Conservation (phyloP, 2,329 filamentous ascomycete genomes). For the Fusarium burgessii region DNA sequence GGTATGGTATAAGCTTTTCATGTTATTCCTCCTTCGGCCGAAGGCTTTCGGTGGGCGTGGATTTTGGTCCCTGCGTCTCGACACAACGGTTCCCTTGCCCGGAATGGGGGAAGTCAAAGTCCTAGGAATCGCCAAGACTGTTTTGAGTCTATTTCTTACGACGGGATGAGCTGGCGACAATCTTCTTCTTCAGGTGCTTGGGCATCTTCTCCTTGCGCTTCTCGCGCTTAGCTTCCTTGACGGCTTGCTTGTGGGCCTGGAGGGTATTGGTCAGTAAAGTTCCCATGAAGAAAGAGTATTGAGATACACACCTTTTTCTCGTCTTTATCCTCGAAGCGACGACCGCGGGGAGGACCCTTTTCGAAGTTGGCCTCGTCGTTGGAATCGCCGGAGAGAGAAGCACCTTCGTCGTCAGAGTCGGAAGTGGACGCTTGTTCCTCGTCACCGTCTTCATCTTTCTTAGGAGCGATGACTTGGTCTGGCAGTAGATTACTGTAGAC, state of each 20-base stretch:
- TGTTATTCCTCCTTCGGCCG: background rate
- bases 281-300: background rate
- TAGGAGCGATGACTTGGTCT: conserved; percentile 65
- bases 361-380: conserved; percentile 68
- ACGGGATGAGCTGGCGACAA: conserved; percentile 72
- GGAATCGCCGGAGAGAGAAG: conserved; percentile 58
- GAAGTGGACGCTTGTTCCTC: conserved; percentile 55
- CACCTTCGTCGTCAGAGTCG: conserved; percentile 62
- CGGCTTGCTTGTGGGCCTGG: conserved; percentile 80
- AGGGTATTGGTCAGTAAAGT: conserved; percentile 38
- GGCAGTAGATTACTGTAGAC: conserved; percentile 89
- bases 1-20: conserved; percentile 14
- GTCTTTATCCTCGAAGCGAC: conserved; percentile 91
- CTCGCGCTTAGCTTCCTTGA: conserved; percentile 96
- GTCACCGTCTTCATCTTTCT: conserved; percentile 53
- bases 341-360: conserved; percentile 79
- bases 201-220: conserved; percentile 96
- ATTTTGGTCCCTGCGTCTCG: conserved; percentile 11
- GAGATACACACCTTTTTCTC: conserved; percentile 75
- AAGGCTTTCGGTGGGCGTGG: background rate
- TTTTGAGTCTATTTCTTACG: conserved; percentile 67
- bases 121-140: background rate
- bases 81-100: conserved; percentile 11
- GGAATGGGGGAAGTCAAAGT: background rate
- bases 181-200: conserved; percentile 93